phyloP scores from a whole-genome alignment of 139 green algal species.

The Haematococcus lacustris region DNA sequence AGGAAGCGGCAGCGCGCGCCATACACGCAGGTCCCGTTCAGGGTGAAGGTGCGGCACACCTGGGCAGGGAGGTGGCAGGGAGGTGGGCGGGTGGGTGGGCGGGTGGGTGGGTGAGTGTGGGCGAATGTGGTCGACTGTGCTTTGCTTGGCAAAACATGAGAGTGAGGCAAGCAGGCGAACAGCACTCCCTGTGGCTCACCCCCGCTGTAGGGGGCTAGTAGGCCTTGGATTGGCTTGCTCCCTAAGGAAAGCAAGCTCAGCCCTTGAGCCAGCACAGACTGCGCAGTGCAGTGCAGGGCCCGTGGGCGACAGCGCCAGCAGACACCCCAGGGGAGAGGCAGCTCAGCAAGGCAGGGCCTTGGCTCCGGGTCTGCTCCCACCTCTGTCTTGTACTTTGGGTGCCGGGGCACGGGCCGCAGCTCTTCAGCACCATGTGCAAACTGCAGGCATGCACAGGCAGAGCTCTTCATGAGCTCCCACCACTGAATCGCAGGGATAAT shows the following conservation, averaged over 20 bases:
- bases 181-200: not conserved
- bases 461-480: not conserved
- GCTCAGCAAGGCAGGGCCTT: not conserved
- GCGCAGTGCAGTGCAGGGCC: too few relatives aligned
- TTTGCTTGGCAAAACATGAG: not conserved
- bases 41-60: slow-evolving; percentile 64
- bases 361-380: slow-evolving; percentile 12
- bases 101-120: not conserved
- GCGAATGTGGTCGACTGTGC: not conserved
- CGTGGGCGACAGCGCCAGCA: too few relatives aligned
- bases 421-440: slow-evolving; percentile 84
- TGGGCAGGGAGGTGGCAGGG: slow-evolving; percentile 12
- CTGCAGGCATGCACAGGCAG: slow-evolving; percentile 30
- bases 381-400: slow-evolving; percentile 90
- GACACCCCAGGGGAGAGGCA: too few relatives aligned
- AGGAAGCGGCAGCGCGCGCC: slow-evolving; percentile 85
- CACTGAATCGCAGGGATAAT: not conserved
- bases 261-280: too few relatives aligned
- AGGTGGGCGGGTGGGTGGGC: not conserved
- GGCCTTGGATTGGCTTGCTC: too few relatives aligned
- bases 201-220: too few relatives aligned
- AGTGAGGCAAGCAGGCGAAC: not conserved
- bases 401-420: slow-evolving; percentile 66
- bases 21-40: slow-evolving; percentile 74
- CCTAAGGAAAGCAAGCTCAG: too few relatives aligned